Evolutionary conservation across 352 stramenopile genomes (phyloP).

Genomic region (Phytophthora meadii): DNA sequence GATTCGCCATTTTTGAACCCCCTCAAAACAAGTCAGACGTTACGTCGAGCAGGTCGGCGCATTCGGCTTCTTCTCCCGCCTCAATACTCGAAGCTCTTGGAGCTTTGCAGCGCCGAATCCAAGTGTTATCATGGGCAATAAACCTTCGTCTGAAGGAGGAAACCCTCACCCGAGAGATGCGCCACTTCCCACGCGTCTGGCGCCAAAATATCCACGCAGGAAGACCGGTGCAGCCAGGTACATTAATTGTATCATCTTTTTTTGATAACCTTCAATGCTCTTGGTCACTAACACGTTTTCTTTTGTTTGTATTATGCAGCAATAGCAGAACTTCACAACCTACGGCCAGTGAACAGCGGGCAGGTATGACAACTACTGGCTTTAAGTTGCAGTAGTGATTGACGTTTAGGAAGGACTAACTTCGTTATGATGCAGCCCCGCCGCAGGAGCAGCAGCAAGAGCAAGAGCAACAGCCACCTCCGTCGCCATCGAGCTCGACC

Average conservation of each 20-base stretch:
- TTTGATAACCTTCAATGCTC: conserved; percentile 4
- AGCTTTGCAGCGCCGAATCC: conserved; percentile 2
- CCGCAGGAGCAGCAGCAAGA: conserved; percentile 3
- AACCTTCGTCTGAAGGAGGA: conserved; percentile 30
- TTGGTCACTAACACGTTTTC: neutral
- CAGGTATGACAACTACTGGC: conserved; percentile 6
- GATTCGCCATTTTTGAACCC: conserved; percentile 10
- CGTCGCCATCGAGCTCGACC: conserved; percentile 37
- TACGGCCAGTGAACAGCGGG: conserved; percentile 28
- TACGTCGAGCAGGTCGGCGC: neutral
- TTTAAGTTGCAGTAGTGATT: conserved; percentile 14
- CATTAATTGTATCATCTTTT: neutral
- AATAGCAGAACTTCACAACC: conserved; percentile 16
- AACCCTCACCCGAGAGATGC: conserved; percentile 6
- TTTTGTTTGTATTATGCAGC: conserved; percentile 10
- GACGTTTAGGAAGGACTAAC: neutral
- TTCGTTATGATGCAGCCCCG: conserved; percentile 21
- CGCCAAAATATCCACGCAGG: conserved; percentile 26
- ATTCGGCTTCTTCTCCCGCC: conserved; percentile 25
- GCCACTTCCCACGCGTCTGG: conserved; percentile 26
- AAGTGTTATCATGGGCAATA: conserved; percentile 39
- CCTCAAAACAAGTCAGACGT: conserved; percentile 14
- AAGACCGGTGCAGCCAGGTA: conserved; percentile 25
- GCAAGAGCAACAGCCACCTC: conserved; percentile 9
- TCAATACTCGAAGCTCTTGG: conserved; percentile 3